Base-by-base conservation (phyloP, 2,329 filamentous ascomycete species). In the Fusarium sp. region DNA sequence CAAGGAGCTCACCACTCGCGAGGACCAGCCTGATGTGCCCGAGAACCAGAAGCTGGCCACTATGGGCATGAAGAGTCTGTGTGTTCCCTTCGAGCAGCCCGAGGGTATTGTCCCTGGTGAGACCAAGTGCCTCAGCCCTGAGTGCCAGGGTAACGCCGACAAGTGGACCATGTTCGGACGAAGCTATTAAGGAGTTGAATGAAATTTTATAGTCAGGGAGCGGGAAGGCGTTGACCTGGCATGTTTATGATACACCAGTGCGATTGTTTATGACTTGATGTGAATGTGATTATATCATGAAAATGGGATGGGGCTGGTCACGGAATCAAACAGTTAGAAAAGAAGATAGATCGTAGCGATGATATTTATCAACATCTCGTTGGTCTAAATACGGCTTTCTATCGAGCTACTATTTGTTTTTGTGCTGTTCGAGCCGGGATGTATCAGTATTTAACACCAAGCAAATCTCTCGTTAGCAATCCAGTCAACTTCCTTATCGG, bases 151-250 rank as follows among this genome's bases (percentile, higher is more conserved):
- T 73, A 85, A 90, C 57, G 96, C 96, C 23, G 90, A 96, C 87
- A 89, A 92, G 79, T 98, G 94, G 93, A 93, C 94, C 83, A 93
- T 98, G 91, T 98, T 98, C 83, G 96, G 96, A 79, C 88, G 93
- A 85, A 92, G 88, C 80, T 91, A 90, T 80, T 90, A 87, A 74
- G 58, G 57, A 69, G 54, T 52, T 64, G 40, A 56, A 59, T 53
- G 58, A 42, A 57, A 61, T 77, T 75, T 70, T 43, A 73, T 68
- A 53, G 69, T 69, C 61, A 68, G 69, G 73, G 68, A 77, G 75
- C 67, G 67, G 70, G 64, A 76, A 75, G 77, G 76, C 77, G 76
- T 78, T 79, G 67, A 50, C 64, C 57, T 68, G 75, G 73, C 60
- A 76, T 76, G 67, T 76, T 78, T 78, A 75, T 77, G 75, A 79